These are phyloP conservation scores for Gamarada debralockiae DNA, from an alignment of 495 filamentous ascomycete genomes.

Conservation along the genomic window DNA sequence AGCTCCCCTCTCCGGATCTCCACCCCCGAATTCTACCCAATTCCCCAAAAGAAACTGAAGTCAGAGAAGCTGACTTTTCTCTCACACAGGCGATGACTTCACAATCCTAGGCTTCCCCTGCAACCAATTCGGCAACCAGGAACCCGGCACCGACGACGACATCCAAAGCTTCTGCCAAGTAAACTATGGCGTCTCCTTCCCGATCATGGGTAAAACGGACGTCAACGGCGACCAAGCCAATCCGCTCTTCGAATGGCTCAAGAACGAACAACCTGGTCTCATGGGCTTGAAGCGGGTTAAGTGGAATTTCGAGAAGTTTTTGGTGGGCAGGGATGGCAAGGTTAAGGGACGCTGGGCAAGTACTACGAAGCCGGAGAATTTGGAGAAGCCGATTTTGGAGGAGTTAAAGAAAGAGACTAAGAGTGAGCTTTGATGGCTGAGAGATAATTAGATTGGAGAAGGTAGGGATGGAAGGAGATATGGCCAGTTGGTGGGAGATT, in stretches of 20 bases:
- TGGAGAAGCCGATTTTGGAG: constrained; percentile 71
- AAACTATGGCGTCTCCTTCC: constrained; percentile 96
- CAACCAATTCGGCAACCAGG: constrained; percentile 94
- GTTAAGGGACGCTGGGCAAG: constrained; percentile 81
- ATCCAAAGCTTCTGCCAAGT: constrained; percentile 89
- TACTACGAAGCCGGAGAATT: constrained; percentile 74
- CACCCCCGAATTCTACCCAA: background rate
- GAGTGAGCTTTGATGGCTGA: constrained; percentile 24
- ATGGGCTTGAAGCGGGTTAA: constrained; percentile 85
- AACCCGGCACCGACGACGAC: constrained; percentile 83
- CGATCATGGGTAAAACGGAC: constrained; percentile 84
- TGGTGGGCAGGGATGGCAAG: constrained; percentile 79
- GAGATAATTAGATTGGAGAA: constrained; percentile 26
- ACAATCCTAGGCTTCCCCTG: constrained; percentile 92
- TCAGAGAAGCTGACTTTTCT: background rate
- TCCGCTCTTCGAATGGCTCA: constrained; percentile 86
- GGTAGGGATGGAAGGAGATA: background rate
- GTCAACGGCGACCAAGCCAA: constrained; percentile 84
- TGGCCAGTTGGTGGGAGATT: background rate
- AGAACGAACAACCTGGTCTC: constrained; percentile 76
- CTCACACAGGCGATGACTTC: constrained; percentile 54
- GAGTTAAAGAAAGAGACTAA: constrained; percentile 48
- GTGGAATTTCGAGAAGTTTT: constrained; percentile 99
- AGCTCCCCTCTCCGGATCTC: background rate
- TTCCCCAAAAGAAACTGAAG: no score